Evolutionary conservation across 495 filamentous ascomycete genomes (phyloP), one percentile per base, ranked within the genome.

Genomic region (Penicillium arizonense): DNA sequence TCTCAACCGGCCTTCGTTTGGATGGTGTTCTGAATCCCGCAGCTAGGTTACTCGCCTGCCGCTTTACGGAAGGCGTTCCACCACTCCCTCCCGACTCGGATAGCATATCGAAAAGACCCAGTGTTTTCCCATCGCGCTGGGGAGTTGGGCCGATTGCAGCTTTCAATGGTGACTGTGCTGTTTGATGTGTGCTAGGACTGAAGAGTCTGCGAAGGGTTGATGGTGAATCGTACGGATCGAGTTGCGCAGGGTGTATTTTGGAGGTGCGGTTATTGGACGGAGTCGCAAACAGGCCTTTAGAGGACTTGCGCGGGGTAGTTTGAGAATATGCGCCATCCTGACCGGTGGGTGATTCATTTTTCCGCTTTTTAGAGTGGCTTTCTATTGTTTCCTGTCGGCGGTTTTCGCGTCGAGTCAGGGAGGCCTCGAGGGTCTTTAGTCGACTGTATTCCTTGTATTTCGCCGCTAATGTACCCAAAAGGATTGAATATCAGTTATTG

Each of bases 361-460:
- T 71, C 63, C 75, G 72, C 54, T 69, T 74, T 62, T 73, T 75
- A 48, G 67, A 63, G 49, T 59, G 58, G 39, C 59, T 46, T 38
- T 69, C 53, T 41, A 41, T 16, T 11, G 28, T 54, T 14, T 61
- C 62, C n/a, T 51, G 57, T 51, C 44, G 61, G 14, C 64, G 63
- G 50, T 58, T 68, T 52, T 63, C 70, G 64, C 44, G 63, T 44
- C 59, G 57, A 18, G 24, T 52, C 12, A 67, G 47, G 4, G 62
- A 61, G 28, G 68, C 59, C 50, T 77, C 73, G 44, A 84, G 73
- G 44, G 85, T 81, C 48, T 90, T 84, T 18, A 90, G 59, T 49
- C 83, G 86, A 54, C 82, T 83, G 75, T 97, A 98, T 55, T 90
- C 84, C 61, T 92, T 96, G 71, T 98, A 97, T 73, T 97, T 96